Evolutionary conservation across 2,329 filamentous ascomycete species (phyloP).

Genomic region (Colletotrichum limetticola): DNA sequence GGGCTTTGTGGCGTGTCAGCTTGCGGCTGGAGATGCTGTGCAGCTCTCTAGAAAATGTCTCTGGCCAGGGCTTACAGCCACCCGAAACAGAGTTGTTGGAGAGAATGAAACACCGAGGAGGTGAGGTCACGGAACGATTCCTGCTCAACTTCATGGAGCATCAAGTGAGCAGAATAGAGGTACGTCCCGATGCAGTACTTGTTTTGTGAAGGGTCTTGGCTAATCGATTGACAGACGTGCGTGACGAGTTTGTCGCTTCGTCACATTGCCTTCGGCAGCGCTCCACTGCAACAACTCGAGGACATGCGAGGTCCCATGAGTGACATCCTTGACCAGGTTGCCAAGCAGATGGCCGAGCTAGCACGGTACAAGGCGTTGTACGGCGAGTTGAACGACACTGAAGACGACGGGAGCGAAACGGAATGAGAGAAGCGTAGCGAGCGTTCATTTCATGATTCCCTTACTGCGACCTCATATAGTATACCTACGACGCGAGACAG

Average conservation of each 20-base stretch:
- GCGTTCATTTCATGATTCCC: conserved; percentile 33
- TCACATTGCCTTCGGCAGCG: conserved; percentile 79
- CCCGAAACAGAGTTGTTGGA: conserved; percentile 89
- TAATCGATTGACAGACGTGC: conserved; percentile 71
- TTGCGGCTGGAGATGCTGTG: conserved; percentile 94
- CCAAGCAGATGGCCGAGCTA: conserved; percentile 71
- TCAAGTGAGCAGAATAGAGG: conserved; percentile 95
- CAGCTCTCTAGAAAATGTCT: conserved; percentile 81
- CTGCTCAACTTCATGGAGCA: conserved; percentile 92
- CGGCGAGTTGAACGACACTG: conserved; percentile 53
- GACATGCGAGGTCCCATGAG: conserved; percentile 83
- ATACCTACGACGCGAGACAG: conserved; percentile 34
- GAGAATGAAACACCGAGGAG: conserved; percentile 71
- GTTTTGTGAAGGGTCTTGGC: neutral
- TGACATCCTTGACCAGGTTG: conserved; percentile 73
- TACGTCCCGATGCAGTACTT: conserved; percentile 56
- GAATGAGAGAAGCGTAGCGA: conserved; percentile 39
- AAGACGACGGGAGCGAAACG: conserved; percentile 47
- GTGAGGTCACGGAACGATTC: conserved; percentile 89
- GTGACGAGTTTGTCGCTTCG: conserved; percentile 82
- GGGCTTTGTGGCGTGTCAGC: conserved; percentile 90
- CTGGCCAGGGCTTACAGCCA: conserved; percentile 72
- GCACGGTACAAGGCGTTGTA: conserved; percentile 67
- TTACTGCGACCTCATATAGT: conserved; percentile 32
- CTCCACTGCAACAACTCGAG: conserved; percentile 69